Conservation (phyloP, 306 rosid species). For the Hippophae rhamnoides region DNA sequence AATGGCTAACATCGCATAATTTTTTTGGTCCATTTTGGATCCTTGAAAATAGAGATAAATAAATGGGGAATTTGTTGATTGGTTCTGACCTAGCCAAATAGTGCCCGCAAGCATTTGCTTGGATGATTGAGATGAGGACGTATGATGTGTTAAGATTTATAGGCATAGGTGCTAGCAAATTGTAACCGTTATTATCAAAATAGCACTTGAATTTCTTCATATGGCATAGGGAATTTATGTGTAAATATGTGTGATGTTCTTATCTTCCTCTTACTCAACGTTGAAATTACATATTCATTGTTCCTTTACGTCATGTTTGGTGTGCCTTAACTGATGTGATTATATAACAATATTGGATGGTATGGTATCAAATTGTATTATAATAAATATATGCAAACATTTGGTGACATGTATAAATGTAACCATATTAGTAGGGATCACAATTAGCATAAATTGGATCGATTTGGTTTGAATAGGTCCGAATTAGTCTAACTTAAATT, state of each 20-base stretch:
- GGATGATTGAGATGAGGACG: conserved; percentile 15
- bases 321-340: background rate
- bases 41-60: conserved; percentile 10
- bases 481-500: no score
- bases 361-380: no score
- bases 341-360: no score
- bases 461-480: no score
- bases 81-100: conserved; percentile 17
- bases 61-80: conserved; percentile 19
- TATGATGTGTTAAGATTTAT: conserved; percentile 14
- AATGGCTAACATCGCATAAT: conserved; percentile 21
- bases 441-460: no score
- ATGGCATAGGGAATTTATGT: conserved; percentile 17
- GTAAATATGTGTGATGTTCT: conserved; percentile 30
- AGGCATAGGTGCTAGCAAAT: conserved; percentile 25
- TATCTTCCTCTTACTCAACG: conserved; percentile 2
- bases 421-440: no score
- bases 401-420: no score
- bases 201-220: conserved; percentile 25
- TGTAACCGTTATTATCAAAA: conserved; percentile 29
- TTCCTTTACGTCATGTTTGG: background rate
- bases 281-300: background rate
- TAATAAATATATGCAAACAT: no score
- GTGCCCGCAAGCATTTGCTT: conserved; percentile 25
- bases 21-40: background rate